These are phyloP conservation scores for Sarocladiaceae sp. DNA, from an alignment of 2,329 filamentous ascomycete genomes.

Conservation along the genomic window DNA sequence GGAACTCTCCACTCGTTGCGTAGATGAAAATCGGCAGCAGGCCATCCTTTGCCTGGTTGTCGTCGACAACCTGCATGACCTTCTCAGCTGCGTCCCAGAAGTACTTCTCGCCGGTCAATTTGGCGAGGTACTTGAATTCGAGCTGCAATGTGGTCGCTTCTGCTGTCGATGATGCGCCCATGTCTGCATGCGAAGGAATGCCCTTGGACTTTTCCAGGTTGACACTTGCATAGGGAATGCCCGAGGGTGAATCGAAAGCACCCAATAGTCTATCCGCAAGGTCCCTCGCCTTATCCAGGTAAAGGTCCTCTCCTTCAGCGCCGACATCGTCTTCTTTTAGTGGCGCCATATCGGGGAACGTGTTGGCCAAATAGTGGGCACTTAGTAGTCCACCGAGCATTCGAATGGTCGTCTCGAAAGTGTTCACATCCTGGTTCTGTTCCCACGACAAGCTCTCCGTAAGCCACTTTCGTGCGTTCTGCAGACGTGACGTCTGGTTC, in stretches of 20 bases:
- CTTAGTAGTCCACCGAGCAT: slow-evolving; percentile 93
- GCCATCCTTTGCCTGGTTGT: slow-evolving; percentile 73
- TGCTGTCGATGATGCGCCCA: slow-evolving; percentile 86
- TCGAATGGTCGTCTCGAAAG: slow-evolving; percentile 95
- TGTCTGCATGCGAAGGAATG: slow-evolving; percentile 76
- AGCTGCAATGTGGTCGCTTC: slow-evolving; percentile 91
- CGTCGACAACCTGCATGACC: slow-evolving; percentile 86
- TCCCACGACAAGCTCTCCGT: slow-evolving; percentile 77
- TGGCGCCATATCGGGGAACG: slow-evolving; percentile 75
- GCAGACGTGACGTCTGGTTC: slow-evolving; percentile 85
- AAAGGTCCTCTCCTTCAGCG: slow-evolving; percentile 78
- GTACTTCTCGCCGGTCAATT: slow-evolving; percentile 84
- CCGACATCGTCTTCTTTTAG: slow-evolving; percentile 68
- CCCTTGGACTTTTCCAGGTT: slow-evolving; percentile 76
- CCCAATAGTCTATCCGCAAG: slow-evolving; percentile 81
- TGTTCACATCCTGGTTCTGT: slow-evolving; percentile 92
- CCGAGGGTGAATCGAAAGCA: slow-evolving; percentile 83
- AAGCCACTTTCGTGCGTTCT: slow-evolving; percentile 86
- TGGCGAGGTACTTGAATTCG: slow-evolving; percentile 95
- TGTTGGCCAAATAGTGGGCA: slow-evolving; percentile 89
- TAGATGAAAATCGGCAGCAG: slow-evolving; percentile 90
- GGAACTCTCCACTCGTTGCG: slow-evolving; percentile 73
- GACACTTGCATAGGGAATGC: slow-evolving; percentile 85
- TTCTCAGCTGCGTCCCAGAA: slow-evolving; percentile 93
- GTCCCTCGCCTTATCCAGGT: slow-evolving; percentile 93